Evolutionary conservation across 257 asterid genomes (phyloP).

Genomic region (Capsicum pubescens): DNA sequence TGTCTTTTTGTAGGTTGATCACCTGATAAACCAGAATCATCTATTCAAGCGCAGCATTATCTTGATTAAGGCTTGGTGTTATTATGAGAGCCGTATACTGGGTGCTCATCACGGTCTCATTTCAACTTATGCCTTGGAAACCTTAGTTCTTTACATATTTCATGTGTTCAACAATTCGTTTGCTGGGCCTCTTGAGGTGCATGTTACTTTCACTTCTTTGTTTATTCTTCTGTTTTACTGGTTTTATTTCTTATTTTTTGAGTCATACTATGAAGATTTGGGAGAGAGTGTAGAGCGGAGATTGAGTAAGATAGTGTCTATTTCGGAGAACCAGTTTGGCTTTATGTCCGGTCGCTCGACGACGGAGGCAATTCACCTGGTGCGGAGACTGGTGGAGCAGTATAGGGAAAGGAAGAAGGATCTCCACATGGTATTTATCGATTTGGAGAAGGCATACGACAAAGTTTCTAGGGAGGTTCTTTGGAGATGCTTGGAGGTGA

Average conservation of each 20-base stretch:
- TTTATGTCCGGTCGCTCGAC: too few species aligned
- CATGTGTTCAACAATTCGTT: slow-evolving; percentile 88
- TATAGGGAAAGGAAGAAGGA: too few species aligned
- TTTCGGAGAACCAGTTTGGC: too few species aligned
- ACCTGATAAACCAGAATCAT: slow-evolving; percentile 76
- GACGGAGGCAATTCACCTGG: too few species aligned
- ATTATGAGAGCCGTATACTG: slow-evolving; percentile 92
- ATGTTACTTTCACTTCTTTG: slow-evolving; percentile 27
- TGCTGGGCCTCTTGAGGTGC: slow-evolving; percentile 94
- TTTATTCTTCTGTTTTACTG: slow-evolving; percentile 29
- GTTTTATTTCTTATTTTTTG: slow-evolving; percentile 28
- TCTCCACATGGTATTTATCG: too few species aligned
- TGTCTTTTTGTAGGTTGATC: slow-evolving; percentile 68
- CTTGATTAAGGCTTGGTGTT: slow-evolving; percentile 97
- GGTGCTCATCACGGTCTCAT: slow-evolving; percentile 98
- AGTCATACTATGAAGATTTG: too few species aligned
- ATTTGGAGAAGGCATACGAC: too few species aligned
- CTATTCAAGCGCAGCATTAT: slow-evolving; percentile 93
- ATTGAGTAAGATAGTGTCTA: too few species aligned
- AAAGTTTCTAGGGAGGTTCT: too few species aligned
- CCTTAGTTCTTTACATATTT: slow-evolving; percentile 89
- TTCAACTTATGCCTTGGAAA: slow-evolving; percentile 96
- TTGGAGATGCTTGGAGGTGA: too few species aligned
- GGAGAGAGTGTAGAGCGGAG: too few species aligned
- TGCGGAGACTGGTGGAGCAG: too few species aligned